Percentiles rank a stretch among this genome's conserved stretches.
Evolutionary conservation across 2,329 filamentous ascomycete genomes (phyloP).

Genomic region (Fusarium clavum): DNA sequence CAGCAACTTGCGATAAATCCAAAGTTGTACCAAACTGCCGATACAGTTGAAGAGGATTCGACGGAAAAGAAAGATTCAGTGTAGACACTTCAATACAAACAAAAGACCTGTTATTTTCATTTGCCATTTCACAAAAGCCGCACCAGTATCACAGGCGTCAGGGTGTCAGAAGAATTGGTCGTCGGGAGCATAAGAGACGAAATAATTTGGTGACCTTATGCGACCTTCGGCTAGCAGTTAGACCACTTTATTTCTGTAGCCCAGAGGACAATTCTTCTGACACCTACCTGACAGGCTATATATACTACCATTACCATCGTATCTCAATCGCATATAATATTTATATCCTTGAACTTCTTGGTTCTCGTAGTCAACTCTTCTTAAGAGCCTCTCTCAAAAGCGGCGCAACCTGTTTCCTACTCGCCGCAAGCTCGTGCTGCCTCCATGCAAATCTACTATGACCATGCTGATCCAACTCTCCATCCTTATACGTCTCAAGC

Average conservation of each 20-base stretch:
- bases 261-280: not conserved
- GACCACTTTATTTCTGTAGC: not conserved
- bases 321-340: not conserved
- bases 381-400: constrained; percentile 69
- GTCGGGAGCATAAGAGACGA: not conserved
- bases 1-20: not conserved
- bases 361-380: constrained; percentile 33
- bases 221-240: not conserved
- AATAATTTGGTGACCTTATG: not conserved
- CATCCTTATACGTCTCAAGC: constrained; percentile 66
- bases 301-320: not conserved
- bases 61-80: constrained; percentile 9
- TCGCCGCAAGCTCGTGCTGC: constrained; percentile 71
- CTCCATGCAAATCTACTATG: constrained; percentile 72
- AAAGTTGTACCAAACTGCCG: not conserved
- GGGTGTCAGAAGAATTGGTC: not conserved
- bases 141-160: not conserved
- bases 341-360: constrained; percentile 24
- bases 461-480: constrained; percentile 56
- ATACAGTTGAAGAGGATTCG: not conserved
- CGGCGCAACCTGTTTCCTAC: constrained; percentile 76
- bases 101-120: not conserved
- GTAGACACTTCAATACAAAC: constrained; percentile 13
- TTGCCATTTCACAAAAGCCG: not conserved
- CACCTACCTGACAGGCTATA: not conserved